These are phyloP conservation scores for Yarrowia sp. DNA, from an alignment of 805 yeast genomes.

Conservation along the genomic window DNA sequence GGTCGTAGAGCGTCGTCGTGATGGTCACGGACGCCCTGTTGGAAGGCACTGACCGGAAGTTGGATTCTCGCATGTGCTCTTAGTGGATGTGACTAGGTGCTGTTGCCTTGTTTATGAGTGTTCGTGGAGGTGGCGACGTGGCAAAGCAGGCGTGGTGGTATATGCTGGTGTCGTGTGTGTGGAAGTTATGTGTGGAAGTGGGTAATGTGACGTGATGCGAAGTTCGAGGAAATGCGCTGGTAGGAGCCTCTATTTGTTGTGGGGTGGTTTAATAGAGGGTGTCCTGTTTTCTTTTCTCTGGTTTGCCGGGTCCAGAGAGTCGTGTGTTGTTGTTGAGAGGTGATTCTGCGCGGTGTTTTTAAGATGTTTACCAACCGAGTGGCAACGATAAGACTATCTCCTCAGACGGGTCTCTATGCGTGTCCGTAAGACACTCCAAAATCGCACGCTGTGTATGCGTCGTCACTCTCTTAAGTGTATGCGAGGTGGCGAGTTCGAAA, in stretches of 20 bases:
- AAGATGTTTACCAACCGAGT: constrained; percentile 14
- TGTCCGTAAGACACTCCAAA: constrained; percentile 31
- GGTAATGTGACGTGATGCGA: constrained; percentile 21
- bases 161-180: constrained; percentile 4
- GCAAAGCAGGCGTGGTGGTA: constrained; percentile 7
- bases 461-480: constrained; percentile 34
- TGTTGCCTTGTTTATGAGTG: constrained; percentile 11
- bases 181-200: neutral
- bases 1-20: constrained; percentile 85
- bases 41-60: constrained; percentile 75
- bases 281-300: neutral
- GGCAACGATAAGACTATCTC: constrained; percentile 36
- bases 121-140: constrained; percentile 18
- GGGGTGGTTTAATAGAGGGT: no score
- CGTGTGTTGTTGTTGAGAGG: neutral
- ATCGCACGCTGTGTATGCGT: constrained; percentile 35
- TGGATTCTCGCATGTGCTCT: constrained; percentile 80
- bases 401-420: constrained; percentile 31
- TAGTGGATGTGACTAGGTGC: neutral
- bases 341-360: neutral
- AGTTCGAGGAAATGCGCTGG: neutral
- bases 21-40: constrained; percentile 94
- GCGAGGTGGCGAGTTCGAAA: constrained; percentile 38
- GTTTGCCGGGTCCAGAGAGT: neutral
- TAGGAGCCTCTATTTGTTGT: constrained; percentile 5